Percentiles rank a stretch among this genome's conserved stretches.
These are phyloP conservation scores for Flaveria ramosissima DNA, from an alignment of 129 eudicot genomes.

Conservation along the genomic window DNA sequence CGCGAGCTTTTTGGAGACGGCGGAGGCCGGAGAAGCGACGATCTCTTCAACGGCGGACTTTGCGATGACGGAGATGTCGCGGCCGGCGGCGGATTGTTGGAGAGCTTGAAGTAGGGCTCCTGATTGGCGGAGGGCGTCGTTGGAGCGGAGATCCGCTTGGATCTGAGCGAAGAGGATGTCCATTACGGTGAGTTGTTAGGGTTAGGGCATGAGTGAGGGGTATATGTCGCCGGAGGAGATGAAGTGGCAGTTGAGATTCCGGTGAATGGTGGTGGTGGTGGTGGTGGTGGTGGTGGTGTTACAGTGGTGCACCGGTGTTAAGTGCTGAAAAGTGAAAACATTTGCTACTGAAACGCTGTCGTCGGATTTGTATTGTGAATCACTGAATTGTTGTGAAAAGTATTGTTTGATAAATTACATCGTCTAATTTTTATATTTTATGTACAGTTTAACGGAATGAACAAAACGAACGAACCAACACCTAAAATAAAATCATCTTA, in stretches of 20 bases:
- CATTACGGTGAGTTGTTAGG: conserved; percentile 39
- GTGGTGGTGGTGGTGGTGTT: too few species aligned
- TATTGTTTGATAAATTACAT: too few species aligned
- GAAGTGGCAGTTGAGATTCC: conserved; percentile 33
- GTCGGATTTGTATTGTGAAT: conserved; percentile 19
- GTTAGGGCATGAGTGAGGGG: conserved; percentile 24
- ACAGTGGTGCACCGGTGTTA: conserved; percentile 18
- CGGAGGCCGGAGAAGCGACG: conserved; percentile 96
- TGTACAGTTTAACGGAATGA: too few species aligned
- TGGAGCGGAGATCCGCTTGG: conserved; percentile 98
- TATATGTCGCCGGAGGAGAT: conserved; percentile 4
- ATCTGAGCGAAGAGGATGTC: conserved; percentile 95
- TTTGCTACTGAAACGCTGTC: conserved; percentile 24
- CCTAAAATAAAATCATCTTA: too few species aligned
- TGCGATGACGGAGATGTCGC: conserved; percentile 90
- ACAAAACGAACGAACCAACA: too few species aligned
- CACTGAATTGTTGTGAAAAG: too few species aligned
- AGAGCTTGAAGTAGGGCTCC: conserved; percentile 90
- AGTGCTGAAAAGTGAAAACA: conserved; percentile 5
- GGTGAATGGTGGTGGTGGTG: conserved; percentile 25
- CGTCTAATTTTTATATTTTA: too few species aligned
- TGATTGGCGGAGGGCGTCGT: conserved; percentile 98
- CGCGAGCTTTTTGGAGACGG: conserved; percentile 87
- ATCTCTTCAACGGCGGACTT: conserved; percentile 97
- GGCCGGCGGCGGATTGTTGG: conserved; percentile 97